Base-by-base conservation (phyloP, 192 early-diverging fungal genomes). In the Umbelopsis sp. region DNA sequence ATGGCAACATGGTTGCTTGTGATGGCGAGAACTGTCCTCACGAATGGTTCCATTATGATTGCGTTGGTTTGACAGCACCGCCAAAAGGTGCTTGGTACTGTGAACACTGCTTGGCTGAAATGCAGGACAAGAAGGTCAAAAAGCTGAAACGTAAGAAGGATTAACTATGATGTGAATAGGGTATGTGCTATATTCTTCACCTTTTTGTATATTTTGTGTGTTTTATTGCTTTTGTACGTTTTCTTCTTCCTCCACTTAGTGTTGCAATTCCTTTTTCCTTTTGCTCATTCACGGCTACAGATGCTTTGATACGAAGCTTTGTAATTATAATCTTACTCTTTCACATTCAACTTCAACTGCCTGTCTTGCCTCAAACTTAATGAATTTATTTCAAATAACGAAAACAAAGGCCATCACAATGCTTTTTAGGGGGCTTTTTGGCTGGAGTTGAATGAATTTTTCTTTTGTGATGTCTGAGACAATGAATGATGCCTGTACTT, bases 1-100 rank as follows among this genome's bases (percentile, higher is more conserved):
- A 78, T 77, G 90, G 90, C 20, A 91, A 91, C 71, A 92, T 92
- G 90, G 89, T 92, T 73, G 90, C 80, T 11, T 92, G 90, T 64
- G 90, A 92, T 73, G 82, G 82, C 66, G 78, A 83, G 85, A 72
- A 87, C 22, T 92, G 90, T 67, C 79, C 82, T 1, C 81, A 85
- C 67, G 91, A 92, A 81, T 92, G 91, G 91, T 92, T 92, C 68
- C 91, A 92, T 73, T 76, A 90, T 58, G 89, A 84, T 8, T 92
- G 91, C 68, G 86, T 91, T 41, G 91, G 86, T 16, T 72, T 92
- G 15, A 67, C 73, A 41, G 89, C 76, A 21, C 86, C 88, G n/a
- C 91, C 91, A 16, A 84, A 81, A 44, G 91, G 91, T 0, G 78
- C 81, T 9, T 92, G 91, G 91, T 89, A 83, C 68, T 90, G 88